Conservation (phyloP, 441 rosid genomes). For the Euphorbia neoarborescens region DNA sequence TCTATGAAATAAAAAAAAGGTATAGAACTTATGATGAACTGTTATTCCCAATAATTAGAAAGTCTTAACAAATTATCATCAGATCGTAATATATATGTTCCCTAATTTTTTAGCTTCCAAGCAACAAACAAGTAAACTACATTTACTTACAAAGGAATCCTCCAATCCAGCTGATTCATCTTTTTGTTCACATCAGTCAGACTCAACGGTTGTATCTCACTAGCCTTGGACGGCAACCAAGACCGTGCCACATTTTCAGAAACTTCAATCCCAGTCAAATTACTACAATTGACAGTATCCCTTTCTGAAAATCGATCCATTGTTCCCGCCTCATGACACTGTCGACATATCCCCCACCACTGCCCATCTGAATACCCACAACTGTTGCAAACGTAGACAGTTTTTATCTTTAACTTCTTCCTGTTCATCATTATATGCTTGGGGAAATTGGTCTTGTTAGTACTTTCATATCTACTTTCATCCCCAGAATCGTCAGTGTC, state of each 20-base stretch:
- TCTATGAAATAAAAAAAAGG: neutral
- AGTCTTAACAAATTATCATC: neutral
- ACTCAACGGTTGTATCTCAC: conserved; percentile 40
- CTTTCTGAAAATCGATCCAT: conserved; percentile 41
- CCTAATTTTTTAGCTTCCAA: neutral
- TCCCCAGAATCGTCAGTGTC: conserved; percentile 18
- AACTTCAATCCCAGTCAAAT: conserved; percentile 32
- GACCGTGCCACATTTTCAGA: conserved; percentile 37
- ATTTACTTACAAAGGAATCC: conserved; percentile 55
- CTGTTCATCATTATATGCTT: conserved; percentile 28
- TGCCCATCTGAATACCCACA: conserved; percentile 67
- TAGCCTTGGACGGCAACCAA: conserved; percentile 56
- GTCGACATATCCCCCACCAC: conserved; percentile 75
- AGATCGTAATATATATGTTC: neutral
- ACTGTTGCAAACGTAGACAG: conserved; percentile 50
- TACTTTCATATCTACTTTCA: conserved; percentile 20
- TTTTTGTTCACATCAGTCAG: conserved; percentile 53
- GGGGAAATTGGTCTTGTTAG: conserved; percentile 22
- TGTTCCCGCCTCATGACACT: conserved; percentile 44
- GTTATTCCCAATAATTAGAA: neutral
- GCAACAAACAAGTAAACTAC: neutral
- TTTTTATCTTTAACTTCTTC: conserved; percentile 53
- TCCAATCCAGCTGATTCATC: conserved; percentile 47
- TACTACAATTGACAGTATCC: conserved; percentile 26
- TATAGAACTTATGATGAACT: neutral